Evolutionary conservation across 306 rosid genomes (phyloP).

Genomic region (Sindora glabra): DNA sequence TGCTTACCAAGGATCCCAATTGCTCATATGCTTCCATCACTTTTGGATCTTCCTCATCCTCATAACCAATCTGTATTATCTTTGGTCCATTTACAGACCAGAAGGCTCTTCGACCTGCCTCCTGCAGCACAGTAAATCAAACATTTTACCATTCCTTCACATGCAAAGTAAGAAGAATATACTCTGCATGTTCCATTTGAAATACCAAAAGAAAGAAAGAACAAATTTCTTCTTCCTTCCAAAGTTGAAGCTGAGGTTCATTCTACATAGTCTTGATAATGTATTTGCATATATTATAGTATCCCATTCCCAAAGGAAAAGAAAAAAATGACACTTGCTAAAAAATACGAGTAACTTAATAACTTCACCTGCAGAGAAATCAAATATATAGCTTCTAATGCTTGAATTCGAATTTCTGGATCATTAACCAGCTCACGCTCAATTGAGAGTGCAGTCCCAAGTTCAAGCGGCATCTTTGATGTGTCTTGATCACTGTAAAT

Average conservation of each 20-base stretch:
- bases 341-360: neutral
- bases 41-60: constrained; percentile 82
- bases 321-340: neutral
- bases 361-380: constrained; percentile 62
- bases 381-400: constrained; percentile 84
- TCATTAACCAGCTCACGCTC: constrained; percentile 76
- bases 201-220: neutral
- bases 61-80: constrained; percentile 81
- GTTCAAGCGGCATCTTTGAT: constrained; percentile 89
- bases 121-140: constrained; percentile 37
- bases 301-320: neutral
- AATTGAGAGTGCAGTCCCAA: constrained; percentile 77
- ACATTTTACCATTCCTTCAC: too few relatives aligned
- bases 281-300: neutral
- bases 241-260: neutral
- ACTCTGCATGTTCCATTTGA: neutral
- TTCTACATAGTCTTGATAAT: neutral
- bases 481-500: constrained; percentile 69
- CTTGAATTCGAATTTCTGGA: constrained; percentile 75
- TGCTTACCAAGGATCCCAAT: constrained; percentile 81
- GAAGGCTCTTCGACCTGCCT: constrained; percentile 84
- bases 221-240: neutral
- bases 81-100: constrained; percentile 96
- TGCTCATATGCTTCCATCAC: constrained; percentile 87
- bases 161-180: too few relatives aligned